Base-by-base conservation (phyloP, 139 green algal species). In the Asterochloris erici region DNA sequence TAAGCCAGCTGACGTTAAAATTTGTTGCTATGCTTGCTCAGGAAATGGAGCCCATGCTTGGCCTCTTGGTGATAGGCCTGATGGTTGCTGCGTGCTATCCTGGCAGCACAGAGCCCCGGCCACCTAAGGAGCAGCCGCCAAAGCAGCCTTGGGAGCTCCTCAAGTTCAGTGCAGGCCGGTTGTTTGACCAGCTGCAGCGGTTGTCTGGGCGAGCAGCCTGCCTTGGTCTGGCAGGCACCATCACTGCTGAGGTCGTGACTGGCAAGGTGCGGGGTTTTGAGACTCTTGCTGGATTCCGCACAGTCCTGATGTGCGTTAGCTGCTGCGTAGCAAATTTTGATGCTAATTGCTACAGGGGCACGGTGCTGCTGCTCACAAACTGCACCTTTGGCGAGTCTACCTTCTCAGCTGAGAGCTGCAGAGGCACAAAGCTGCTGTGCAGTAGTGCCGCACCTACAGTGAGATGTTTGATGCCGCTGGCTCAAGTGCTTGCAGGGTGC, bases 221-320 rank as follows among this genome's bases (percentile, higher is more conserved):
- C 73, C 15, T 86, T 23, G 84, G 75, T 0, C 80, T 92, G 29
- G 81, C 84, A 19, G 68, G 68, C 16, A 83, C 84, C 14, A 82
- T 92, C 19, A 81, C 74, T 38, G 81, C 79, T 1, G 89, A 92
- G 76, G 77, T 87, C n/a, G 64, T 79, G 29, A 89, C 89, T 29
- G 87, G 87, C 63, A 87, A 89, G 83, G 83, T 86, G 54, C 60
- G 68, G 21, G 9, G 17, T 4, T 21, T 24, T 21, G 17, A 71
- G 2, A 71, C 19, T 1, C 21, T 71, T 71, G 2, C 21, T 24
- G 17, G 66, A 71, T 2, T 4, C 66, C 4, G 21, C 66, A 71
- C 21, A 24, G 17, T 71, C 4, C 19, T 24, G 19, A 4, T 71
- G 66, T 24, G 1, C 17, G 66, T 71, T 71, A 26, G 66, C 4